These are phyloP conservation scores for Ilyonectria destructans DNA, from an alignment of 2,329 filamentous ascomycete genomes.

Conservation along the genomic window DNA sequence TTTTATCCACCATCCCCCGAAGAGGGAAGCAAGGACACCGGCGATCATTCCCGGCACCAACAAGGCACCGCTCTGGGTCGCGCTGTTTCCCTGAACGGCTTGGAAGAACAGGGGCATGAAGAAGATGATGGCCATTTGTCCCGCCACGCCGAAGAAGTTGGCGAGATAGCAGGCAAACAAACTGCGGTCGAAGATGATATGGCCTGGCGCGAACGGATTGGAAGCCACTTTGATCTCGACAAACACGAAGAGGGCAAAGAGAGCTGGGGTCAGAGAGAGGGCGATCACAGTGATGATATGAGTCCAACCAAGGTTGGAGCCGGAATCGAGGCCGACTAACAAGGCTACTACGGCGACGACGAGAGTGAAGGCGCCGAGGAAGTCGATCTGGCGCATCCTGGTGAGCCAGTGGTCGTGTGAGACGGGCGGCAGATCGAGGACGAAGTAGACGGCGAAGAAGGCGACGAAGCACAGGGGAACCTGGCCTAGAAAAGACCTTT, in stretches of 20 bases:
- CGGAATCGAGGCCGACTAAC: conserved; percentile 80
- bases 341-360: conserved; percentile 77
- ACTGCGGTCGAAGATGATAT: conserved; percentile 78
- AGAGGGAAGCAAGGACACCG: conserved; percentile 76
- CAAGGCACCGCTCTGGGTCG: conserved; percentile 75
- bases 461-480: conserved; percentile 79
- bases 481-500: conserved; percentile 80
- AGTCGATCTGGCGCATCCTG: conserved; percentile 81
- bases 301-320: conserved; percentile 80
- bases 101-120: conserved; percentile 87
- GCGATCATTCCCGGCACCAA: conserved; percentile 78
- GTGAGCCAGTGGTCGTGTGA: conserved; percentile 74
- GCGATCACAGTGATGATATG: conserved; percentile 71
- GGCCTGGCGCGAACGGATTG: conserved; percentile 83
- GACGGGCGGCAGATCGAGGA: conserved; percentile 75
- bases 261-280: conserved; percentile 68
- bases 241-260: conserved; percentile 78
- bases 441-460: conserved; percentile 74
- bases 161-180: conserved; percentile 79
- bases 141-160: conserved; percentile 81
- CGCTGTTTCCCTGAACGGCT: conserved; percentile 76
- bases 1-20: conserved; percentile 78
- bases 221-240: conserved; percentile 79
- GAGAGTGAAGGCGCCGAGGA: conserved; percentile 78
- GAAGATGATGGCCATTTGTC: conserved; percentile 73